Base-by-base conservation (phyloP, 352 stramenopile species). In the Phytophthora citrophthora region DNA sequence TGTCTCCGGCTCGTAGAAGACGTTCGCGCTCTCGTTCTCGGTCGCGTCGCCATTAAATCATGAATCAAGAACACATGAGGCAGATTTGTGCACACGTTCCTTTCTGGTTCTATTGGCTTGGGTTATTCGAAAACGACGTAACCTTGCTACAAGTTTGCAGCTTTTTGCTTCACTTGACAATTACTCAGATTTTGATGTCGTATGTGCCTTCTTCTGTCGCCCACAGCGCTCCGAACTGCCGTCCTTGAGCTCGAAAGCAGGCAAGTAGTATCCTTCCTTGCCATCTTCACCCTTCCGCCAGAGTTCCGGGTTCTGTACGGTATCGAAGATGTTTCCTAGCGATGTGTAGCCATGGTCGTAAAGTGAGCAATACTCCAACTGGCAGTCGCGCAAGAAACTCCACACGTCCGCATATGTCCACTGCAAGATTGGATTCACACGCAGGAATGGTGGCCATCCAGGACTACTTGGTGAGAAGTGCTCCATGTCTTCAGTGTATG, bases 361-460 rank as follows among this genome's bases (percentile, higher is more conserved):
- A 15, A 98, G 64, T 16, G 54, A 64, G 72, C 90, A 97, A 65
- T 97, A 97, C 16, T 94, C 86, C 24, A 98, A 68, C 31, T 87
- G 62, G 55, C 87, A 97, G 16, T 91, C 70, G 15, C 90, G 83
- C 41, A 98, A 57, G 71, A 98, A 99, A 41, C 88, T 76, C 95
- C 94, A 99, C 13, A 98, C 90, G 64, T 98, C 85, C 6, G 84
- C 84, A 78, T 99, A 99, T 5, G 85, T 97, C 97, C 97, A 99
- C 50, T 93, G 64, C 32, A 99, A 70, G 41, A 99, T 97, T n/a
- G 97, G 97, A 77, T 99, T 99, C n/a, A 99, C 90, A 29, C 97
- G 84, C 75, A 99, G 86, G 69, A 99, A 99, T 11, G 96, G 89
- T 34, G 97, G 97, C 96, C 92, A 98, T 3, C 91, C 92, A 7